Percentiles rank a stretch among this genome's conserved stretches.
phyloP scores from a whole-genome alignment of 805 yeast species.

The Starmerella stigmatis region DNA sequence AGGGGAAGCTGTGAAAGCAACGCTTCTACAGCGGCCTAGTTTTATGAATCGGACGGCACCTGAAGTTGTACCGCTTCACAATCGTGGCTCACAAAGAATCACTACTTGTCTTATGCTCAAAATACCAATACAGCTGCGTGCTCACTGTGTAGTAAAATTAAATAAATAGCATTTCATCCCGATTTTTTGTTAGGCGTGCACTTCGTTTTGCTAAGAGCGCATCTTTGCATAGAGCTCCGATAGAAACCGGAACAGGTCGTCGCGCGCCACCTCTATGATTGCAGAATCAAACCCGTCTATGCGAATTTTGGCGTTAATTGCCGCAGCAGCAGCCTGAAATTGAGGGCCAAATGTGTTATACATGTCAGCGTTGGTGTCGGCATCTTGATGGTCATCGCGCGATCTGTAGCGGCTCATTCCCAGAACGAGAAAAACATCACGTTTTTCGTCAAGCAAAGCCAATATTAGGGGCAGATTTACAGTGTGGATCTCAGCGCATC shows the following conservation, averaged over 20 bases:
- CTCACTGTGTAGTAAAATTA: too few species aligned
- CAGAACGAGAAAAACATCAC: slow-evolving; percentile 74
- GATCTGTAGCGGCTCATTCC: slow-evolving; percentile 83
- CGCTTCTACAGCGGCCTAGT: not conserved
- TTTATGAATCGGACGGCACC: too few species aligned
- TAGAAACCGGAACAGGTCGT: slow-evolving; percentile 77
- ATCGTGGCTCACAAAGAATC: too few species aligned
- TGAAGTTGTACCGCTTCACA: too few species aligned
- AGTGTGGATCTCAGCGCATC: slow-evolving; percentile 68
- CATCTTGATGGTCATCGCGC: slow-evolving; percentile 30
- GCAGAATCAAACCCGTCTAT: slow-evolving; percentile 94
- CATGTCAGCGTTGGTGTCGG: slow-evolving; percentile 20
- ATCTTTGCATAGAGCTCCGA: slow-evolving; percentile 54
- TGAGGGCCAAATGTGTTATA: slow-evolving; percentile 77
- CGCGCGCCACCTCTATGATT: slow-evolving; percentile 78
- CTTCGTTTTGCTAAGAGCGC: too few species aligned
- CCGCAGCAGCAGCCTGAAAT: slow-evolving; percentile 75
- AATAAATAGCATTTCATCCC: too few species aligned
- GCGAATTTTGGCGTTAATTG: slow-evolving; percentile 77
- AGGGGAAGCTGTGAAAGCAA: slow-evolving; percentile 38
- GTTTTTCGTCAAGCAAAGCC: slow-evolving; percentile 63
- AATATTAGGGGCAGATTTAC: slow-evolving; percentile 67
- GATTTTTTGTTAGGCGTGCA: too few species aligned
- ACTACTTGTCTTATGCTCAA: too few species aligned
- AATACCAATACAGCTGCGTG: too few species aligned